A percentile compares a stretch with the other conserved stretches of the same genome.
Evolutionary conservation across 2,329 filamentous ascomycete genomes (phyloP).

Genomic region (Tolypocladium endophyticum): DNA sequence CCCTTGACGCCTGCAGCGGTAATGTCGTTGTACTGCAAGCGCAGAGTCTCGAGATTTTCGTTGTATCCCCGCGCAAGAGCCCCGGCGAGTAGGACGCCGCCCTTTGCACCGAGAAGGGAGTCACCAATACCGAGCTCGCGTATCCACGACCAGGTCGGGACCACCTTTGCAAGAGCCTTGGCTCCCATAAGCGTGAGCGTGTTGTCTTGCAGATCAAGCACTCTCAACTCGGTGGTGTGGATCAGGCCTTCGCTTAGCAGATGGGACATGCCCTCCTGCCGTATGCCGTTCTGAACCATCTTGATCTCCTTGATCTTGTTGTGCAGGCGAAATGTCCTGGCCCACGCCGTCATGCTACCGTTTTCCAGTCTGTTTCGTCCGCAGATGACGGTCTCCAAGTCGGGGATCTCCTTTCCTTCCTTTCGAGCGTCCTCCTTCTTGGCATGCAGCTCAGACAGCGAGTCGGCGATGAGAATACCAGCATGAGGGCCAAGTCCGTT

Average conservation of each 20-base stretch:
- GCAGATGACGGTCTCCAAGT: slow-evolving; percentile 94
- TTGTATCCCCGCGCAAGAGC: slow-evolving; percentile 70
- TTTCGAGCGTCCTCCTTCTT: slow-evolving; percentile 74
- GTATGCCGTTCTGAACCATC: slow-evolving; percentile 98
- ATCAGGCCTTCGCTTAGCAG: slow-evolving; percentile 71
- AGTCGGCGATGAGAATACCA: slow-evolving; percentile 79
- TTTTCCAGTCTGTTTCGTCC: slow-evolving; percentile 93
- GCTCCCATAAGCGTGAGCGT: slow-evolving; percentile 82
- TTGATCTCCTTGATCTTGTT: slow-evolving; percentile 74
- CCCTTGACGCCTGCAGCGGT: slow-evolving; percentile 63
- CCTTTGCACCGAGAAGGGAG: slow-evolving; percentile 70
- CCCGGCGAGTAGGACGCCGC: slow-evolving; percentile 60
- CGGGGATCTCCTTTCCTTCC: slow-evolving; percentile 59
- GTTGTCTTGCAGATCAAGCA: slow-evolving; percentile 93
- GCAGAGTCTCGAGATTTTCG: slow-evolving; percentile 65
- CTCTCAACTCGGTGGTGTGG: slow-evolving; percentile 56
- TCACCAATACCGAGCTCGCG: slow-evolving; percentile 83
- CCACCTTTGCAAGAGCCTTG: slow-evolving; percentile 63
- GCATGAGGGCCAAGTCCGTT: slow-evolving; percentile 92
- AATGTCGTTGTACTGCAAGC: slow-evolving; percentile 92
- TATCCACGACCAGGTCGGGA: slow-evolving; percentile 63
- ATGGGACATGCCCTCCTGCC: slow-evolving; percentile 80
- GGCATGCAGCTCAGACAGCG: slow-evolving; percentile 69
- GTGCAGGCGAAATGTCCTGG: slow-evolving; percentile 74
- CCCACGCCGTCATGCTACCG: slow-evolving; percentile 93